A percentile compares a stretch with the other conserved stretches of the same genome.
phyloP scores from a whole-genome alignment of 2,329 filamentous ascomycete genomes.

The Aspergillus ochraceoroseus region DNA sequence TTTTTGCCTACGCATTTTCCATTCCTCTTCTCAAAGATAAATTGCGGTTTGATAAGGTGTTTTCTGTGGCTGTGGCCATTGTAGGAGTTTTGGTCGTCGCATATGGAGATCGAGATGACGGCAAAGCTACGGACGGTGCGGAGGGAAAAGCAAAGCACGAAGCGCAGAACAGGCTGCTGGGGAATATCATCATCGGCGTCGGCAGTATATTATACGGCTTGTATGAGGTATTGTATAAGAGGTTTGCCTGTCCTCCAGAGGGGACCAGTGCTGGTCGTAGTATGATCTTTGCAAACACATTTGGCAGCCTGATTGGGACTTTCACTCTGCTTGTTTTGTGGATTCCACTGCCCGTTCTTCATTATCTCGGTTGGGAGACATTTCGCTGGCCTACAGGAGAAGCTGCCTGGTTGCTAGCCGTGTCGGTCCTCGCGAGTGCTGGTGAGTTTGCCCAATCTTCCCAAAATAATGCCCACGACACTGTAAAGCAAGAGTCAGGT shows the following conservation, averaged over 20 bases:
- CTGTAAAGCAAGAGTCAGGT: constrained; percentile 3
- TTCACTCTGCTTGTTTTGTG: constrained; percentile 87
- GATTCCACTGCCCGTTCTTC: constrained; percentile 82
- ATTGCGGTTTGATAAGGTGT: constrained; percentile 73
- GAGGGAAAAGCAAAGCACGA: constrained; percentile 46
- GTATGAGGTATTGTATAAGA: constrained; percentile 96
- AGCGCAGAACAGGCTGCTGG: constrained; percentile 65
- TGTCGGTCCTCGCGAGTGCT: constrained; percentile 82
- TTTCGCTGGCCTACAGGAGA: constrained; percentile 77
- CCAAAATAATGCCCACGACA: too few relatives aligned
- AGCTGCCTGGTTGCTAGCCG: constrained; percentile 71
- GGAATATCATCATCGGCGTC: constrained; percentile 86
- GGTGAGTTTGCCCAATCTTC: constrained; percentile 49
- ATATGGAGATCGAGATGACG: constrained; percentile 70
- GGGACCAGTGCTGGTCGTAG: constrained; percentile 78
- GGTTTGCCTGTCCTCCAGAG: constrained; percentile 85
- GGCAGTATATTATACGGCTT: constrained; percentile 92
- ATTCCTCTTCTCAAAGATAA: constrained; percentile 85
- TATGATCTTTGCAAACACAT: constrained; percentile 91
- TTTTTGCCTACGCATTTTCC: constrained; percentile 96
- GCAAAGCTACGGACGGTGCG: constrained; percentile 38
- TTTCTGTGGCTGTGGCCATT: constrained; percentile 83
- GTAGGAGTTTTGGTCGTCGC: constrained; percentile 88
- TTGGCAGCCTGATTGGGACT: constrained; percentile 77
- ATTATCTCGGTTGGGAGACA: constrained; percentile 69